Percentiles rank a stretch among this genome's conserved stretches.
Evolutionary conservation across 1,284 basidiomycete genomes (phyloP).

Genomic region (Rhodotorula sp.): DNA sequence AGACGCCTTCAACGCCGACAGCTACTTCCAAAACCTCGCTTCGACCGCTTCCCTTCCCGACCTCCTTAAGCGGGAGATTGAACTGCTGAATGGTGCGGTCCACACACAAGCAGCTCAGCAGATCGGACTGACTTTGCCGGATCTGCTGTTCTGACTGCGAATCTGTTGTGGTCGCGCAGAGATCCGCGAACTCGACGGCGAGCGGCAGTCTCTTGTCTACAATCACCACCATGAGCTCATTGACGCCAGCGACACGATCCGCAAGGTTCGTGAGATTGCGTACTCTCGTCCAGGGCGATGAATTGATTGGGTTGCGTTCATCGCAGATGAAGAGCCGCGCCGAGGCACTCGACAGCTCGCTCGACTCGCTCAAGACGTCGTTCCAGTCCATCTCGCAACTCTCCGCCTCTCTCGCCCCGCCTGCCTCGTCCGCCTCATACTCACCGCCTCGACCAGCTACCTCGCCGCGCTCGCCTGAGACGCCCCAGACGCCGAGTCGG

Average conservation of each 20-base stretch:
- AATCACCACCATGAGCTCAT: constrained; percentile 94
- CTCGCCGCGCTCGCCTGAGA: no score
- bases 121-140: no score
- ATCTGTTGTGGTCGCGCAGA: constrained; percentile 56
- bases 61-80: constrained; percentile 73
- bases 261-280: constrained; percentile 60
- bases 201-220: constrained; percentile 85
- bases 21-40: constrained; percentile 57
- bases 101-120: no score
- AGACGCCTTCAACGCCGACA: constrained; percentile 72
- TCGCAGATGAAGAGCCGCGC: constrained; percentile 79
- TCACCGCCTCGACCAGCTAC: background rate
- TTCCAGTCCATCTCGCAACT: constrained; percentile 82
- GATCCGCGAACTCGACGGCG: constrained; percentile 81
- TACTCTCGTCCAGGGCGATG: background rate
- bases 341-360: constrained; percentile 73
- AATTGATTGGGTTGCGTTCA: background rate
- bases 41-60: constrained; percentile 61
- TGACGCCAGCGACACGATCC: constrained; percentile 80
- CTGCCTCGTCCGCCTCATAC: background rate
- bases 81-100: constrained; percentile 65
- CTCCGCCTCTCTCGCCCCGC: constrained; percentile 62
- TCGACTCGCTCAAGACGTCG: constrained; percentile 73
- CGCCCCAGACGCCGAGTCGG: background rate
- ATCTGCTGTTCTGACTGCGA: constrained; percentile 2